A percentile compares a stretch with the other conserved stretches of the same genome.
Conservation (phyloP, 495 filamentous ascomycete genomes). For the Neurospora sp. region DNA sequence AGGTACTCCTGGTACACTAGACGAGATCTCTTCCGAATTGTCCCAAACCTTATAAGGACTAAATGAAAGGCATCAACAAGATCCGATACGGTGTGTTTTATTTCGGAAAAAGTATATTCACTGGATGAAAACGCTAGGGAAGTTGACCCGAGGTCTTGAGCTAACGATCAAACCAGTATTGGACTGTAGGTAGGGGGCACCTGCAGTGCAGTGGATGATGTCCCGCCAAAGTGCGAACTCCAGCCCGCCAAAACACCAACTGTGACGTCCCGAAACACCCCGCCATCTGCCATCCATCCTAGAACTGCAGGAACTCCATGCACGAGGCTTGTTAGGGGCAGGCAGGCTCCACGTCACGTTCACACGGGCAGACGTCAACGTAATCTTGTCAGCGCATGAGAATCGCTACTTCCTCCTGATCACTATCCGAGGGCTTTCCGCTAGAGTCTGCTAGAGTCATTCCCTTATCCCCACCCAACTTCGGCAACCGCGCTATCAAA, state of each 20-base stretch:
- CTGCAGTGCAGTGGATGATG: background rate
- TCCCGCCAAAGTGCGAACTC: background rate
- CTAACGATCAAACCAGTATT: too few species aligned
- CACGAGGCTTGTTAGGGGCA: background rate
- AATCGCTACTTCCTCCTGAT: background rate
- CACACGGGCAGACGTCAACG: background rate
- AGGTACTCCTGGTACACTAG: too few species aligned
- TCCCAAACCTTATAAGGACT: too few species aligned
- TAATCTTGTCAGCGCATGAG: background rate
- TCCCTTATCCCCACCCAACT: background rate
- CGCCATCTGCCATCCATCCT: background rate
- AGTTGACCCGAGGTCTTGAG: too few species aligned
- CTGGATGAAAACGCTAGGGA: too few species aligned
- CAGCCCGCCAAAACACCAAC: background rate
- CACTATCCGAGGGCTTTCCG: background rate
- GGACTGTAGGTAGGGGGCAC: background rate
- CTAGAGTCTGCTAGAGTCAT: background rate
- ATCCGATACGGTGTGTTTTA: too few species aligned
- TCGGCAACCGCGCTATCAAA: background rate
- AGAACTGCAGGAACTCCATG: background rate
- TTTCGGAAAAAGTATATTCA: too few species aligned
- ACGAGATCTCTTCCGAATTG: too few species aligned
- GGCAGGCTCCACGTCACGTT: background rate
- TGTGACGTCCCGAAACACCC: background rate
- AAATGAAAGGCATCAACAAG: too few species aligned